These are phyloP conservation scores for Marvania coccoides DNA, from an alignment of 139 green algal species.

Conservation along the genomic window DNA sequence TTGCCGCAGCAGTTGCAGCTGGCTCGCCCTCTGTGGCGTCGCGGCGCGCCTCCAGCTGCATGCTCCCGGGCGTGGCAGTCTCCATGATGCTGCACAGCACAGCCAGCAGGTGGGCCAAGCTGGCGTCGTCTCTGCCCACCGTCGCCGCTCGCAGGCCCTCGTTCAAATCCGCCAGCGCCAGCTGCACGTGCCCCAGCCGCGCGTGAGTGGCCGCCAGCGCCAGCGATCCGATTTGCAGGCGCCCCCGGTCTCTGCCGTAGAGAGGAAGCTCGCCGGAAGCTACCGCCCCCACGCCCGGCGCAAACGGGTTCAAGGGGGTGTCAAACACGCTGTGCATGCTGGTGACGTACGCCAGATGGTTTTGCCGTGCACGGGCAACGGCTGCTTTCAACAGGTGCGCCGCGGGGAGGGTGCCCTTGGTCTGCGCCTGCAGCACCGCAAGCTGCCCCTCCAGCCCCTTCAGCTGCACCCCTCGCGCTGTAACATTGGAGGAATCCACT, in stretches of 20 bases:
- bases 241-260: slow-evolving; percentile 2
- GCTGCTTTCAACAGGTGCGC: not conserved
- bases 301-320: not conserved
- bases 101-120: slow-evolving; percentile 38
- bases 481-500: not conserved
- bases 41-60: slow-evolving; percentile 7
- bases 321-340: not conserved
- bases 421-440: not conserved
- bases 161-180: slow-evolving; percentile 42
- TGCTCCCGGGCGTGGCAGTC: slow-evolving; percentile 25
- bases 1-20: slow-evolving; percentile 6
- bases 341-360: not conserved
- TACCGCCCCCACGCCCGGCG: not conserved
- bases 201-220: slow-evolving; percentile 38
- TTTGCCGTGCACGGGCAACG: not conserved
- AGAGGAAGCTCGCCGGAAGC: not conserved
- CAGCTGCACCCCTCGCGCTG: not conserved
- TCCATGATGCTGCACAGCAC: slow-evolving; percentile 42
- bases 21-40: not conserved
- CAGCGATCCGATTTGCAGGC: slow-evolving; percentile 38
- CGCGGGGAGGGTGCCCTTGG: not conserved
- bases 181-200: slow-evolving; percentile 37
- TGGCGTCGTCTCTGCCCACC: slow-evolving; percentile 29
- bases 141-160: slow-evolving; percentile 51
- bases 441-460: not conserved